Base-by-base conservation (phyloP, 108 stramenopile genomes). In the Parmales sp. region DNA sequence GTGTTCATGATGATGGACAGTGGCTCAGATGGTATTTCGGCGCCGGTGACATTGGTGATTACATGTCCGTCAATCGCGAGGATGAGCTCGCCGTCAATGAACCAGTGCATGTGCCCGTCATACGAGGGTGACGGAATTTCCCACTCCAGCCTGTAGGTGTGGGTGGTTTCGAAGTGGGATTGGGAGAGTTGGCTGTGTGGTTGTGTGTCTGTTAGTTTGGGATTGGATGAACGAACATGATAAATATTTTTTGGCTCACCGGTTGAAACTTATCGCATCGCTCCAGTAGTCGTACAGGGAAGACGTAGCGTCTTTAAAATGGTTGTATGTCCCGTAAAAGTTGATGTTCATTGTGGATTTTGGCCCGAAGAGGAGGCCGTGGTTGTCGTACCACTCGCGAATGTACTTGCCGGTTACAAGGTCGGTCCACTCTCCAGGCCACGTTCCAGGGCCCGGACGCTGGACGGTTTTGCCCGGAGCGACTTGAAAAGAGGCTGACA, bases 71-170 rank as follows among this genome's bases (percentile, higher is more conserved):
- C 83, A 38, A 96, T 80, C 18, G 82, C 85, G 39, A 90, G 60
- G 11, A 96, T 74, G 50, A 91, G 74, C 36, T 88, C 77, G 43
- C 80, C 89, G 80, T 96, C 93, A 29, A 95, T 39, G 70, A 86
- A 98, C 97, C 97, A 98, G 39, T 78, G 70, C 5, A 95, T 20
- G 64, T 92, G 89, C 45, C 34, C 54, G 54, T 60, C 54, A 65
- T 80, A 54, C 49, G 36, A 34, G n/a, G 46, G 31, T 45, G 71
- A 69, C 25, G 88, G 89, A 44, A 88, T 67, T 50, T 90, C 86
- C 97, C 97, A 98, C 74, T 98, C 95, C n/a, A 98, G 65, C 38
- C 95, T 69, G 77, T 95, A 98, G 34, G 49, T 72, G 72, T 95
- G 93, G n/a, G 75, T 72, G n/a, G 66, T 60, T 4, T 86, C 80